phyloP scores from a whole-genome alignment of 2,329 filamentous ascomycete species.

The Ophiosphaerella herpotricha region DNA sequence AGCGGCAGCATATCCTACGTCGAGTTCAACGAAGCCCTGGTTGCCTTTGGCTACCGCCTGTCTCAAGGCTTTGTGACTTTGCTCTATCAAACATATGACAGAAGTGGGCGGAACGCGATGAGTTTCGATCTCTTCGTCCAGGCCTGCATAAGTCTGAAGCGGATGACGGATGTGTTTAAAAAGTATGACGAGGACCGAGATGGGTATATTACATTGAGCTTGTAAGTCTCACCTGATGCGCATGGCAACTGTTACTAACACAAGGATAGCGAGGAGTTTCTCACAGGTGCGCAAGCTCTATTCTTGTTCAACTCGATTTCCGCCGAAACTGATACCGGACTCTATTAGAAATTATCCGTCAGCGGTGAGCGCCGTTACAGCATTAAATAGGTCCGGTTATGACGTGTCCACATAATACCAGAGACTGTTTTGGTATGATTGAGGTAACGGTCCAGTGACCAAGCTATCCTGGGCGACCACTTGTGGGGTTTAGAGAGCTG shows the following conservation, averaged over 20 bases:
- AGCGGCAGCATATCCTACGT: conserved; percentile 82
- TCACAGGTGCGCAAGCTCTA: conserved; percentile 60
- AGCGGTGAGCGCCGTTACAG: conserved; percentile 25
- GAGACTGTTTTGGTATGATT: background rate
- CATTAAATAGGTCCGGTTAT: too few relatives aligned
- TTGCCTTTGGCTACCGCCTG: conserved; percentile 90
- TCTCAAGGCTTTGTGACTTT: conserved; percentile 81
- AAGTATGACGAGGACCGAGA: conserved; percentile 97
- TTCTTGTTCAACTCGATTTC: conserved; percentile 61
- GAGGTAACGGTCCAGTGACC: background rate
- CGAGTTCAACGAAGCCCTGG: conserved; percentile 88
- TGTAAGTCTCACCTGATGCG: conserved; percentile 48
- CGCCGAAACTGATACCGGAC: conserved; percentile 55
- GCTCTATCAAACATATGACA: conserved; percentile 86
- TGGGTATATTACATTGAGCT: conserved; percentile 70
- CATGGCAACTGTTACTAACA: conserved; percentile 6
- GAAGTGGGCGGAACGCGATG: conserved; percentile 52
- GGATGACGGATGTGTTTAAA: conserved; percentile 99
- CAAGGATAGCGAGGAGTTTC: conserved; percentile 54
- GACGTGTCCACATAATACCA: too few relatives aligned
- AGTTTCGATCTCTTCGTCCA: conserved; percentile 95
- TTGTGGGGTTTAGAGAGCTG: too few relatives aligned
- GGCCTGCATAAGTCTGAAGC: conserved; percentile 92
- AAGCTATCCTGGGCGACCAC: background rate
- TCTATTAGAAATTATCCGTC: conserved; percentile 54